These are phyloP conservation scores for Bocquillonia castaneifolia DNA, from an alignment of 441 rosid genomes.

Conservation along the genomic window DNA sequence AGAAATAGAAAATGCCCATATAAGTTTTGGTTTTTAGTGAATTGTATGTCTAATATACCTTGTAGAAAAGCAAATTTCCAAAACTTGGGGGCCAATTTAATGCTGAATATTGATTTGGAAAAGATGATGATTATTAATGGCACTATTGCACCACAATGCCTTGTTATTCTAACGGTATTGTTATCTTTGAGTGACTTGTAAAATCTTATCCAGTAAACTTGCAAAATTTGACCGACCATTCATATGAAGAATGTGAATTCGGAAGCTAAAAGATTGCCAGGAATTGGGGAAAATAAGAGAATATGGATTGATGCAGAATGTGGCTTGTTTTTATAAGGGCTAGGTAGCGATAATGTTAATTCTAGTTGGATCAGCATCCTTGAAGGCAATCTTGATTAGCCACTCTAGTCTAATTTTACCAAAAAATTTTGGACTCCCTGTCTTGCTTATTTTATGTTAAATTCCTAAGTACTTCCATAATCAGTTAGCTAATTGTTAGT, in stretches of 20 bases:
- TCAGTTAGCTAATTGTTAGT: conserved; percentile 4
- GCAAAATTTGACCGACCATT: neutral
- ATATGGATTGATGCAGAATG: neutral
- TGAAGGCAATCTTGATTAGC: neutral
- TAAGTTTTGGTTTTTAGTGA: neutral
- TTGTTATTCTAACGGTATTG: neutral
- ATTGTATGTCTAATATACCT: neutral
- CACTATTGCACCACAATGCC: neutral
- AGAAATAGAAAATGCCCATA: neutral
- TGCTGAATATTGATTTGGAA: neutral
- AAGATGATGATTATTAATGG: neutral
- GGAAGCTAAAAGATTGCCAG: neutral
- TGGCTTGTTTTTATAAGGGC: neutral
- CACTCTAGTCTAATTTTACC: neutral
- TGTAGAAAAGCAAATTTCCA: neutral
- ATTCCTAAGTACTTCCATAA: neutral
- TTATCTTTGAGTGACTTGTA: neutral
- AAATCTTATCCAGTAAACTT: neutral
- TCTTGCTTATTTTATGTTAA: neutral
- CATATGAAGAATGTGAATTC: neutral
- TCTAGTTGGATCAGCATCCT: neutral
- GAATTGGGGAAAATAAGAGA: neutral
- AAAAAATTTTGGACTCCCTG: neutral
- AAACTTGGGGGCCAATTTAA: neutral
- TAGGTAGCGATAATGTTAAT: neutral